These are phyloP conservation scores for Hymenoscyphus fraxineus DNA, from an alignment of 2,329 filamentous ascomycete genomes.

Conservation along the genomic window DNA sequence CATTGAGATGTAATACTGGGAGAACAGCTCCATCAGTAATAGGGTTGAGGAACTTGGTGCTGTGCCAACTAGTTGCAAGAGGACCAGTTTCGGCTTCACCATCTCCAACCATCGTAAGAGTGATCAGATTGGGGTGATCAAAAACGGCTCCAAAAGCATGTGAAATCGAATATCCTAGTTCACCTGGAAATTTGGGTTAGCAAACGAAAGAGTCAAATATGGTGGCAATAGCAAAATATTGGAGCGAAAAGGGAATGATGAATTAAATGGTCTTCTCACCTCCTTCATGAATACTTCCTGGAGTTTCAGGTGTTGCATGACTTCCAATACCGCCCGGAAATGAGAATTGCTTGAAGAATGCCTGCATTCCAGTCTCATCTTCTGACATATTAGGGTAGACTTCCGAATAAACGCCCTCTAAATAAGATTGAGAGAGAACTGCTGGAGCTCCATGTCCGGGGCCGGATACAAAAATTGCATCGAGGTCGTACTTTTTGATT, in stretches of 20 bases:
- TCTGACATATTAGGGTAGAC: slow-evolving; percentile 72
- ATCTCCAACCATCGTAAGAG: slow-evolving; percentile 74
- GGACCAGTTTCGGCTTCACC: slow-evolving; percentile 80
- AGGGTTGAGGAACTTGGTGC: slow-evolving; percentile 77
- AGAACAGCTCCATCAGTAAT: slow-evolving; percentile 74
- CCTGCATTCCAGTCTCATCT: slow-evolving; percentile 64
- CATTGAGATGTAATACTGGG: slow-evolving; percentile 74
- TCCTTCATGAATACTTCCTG: slow-evolving; percentile 73
- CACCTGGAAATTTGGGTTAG: slow-evolving; percentile 31
- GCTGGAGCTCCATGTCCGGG: slow-evolving; percentile 76
- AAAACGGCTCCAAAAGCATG: slow-evolving; percentile 76
- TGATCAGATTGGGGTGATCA: slow-evolving; percentile 70
- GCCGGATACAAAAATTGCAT: slow-evolving; percentile 70
- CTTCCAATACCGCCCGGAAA: slow-evolving; percentile 77
- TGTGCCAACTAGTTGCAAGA: slow-evolving; percentile 76
- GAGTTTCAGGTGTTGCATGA: slow-evolving; percentile 75
- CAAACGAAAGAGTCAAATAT: too few species aligned
- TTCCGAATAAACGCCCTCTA: slow-evolving; percentile 74
- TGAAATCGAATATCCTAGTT: slow-evolving; percentile 76
- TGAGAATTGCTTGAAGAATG: slow-evolving; percentile 80
- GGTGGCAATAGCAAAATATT: too few species aligned
- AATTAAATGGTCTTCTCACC: slow-evolving; percentile 38
- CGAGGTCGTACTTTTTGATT: slow-evolving; percentile 74
- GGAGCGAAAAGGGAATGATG: too few species aligned
- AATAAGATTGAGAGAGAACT: slow-evolving; percentile 70